Base-by-base conservation (phyloP, 148 eudicot species). In the Fagopyrum homotropicum region DNA sequence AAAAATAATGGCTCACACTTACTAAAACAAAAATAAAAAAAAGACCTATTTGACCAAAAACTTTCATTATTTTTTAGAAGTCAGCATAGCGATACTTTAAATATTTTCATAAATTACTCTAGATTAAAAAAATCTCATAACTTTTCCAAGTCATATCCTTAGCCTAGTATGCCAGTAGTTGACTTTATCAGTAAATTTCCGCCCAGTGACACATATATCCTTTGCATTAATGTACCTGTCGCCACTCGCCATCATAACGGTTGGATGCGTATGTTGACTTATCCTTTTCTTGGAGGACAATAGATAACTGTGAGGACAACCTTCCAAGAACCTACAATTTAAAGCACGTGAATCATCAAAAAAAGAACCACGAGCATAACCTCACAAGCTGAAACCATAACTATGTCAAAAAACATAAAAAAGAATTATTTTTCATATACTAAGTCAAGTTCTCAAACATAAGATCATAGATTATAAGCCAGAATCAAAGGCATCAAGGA, bases 221-320 rank as follows among this genome's bases (percentile, higher is more conserved):
- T 94, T 94, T 9, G 97, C 98, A 85, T 94, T 94, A 77, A 94
- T 73, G 73, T 97, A 91, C 98, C 91, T 88, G 86, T 94, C 26
- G 26, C 98, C 98, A 72, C 91, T 94, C 26, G 26, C 98, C 98
- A 72, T 94, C 97, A 77, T 94, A 97, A 52, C 90, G 89, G 80
- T 94, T 79, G 64, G 98, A 97, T 45, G 93, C 72, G 48, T 87
- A 94, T 44, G 93, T 94, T 35, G 98, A 96, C 82, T 94, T 94
- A 80, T 94, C 98, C 86, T 94, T 94, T 50, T 92, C 98, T 83
- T 94, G 98, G 79, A 91, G 81, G 69, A 94, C 98, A 68, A 87
- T 89, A 76, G 98, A 86, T 80, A 94, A 73, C 73, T 91, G 98
- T 75, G 98, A 86, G 76, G 98, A 96, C 73, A 90, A 75, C 81